Evolutionary conservation across 345 rosid species (phyloP), one percentile per base, ranked within the genome.

Genomic region (Melaleuca quinquenervia): DNA sequence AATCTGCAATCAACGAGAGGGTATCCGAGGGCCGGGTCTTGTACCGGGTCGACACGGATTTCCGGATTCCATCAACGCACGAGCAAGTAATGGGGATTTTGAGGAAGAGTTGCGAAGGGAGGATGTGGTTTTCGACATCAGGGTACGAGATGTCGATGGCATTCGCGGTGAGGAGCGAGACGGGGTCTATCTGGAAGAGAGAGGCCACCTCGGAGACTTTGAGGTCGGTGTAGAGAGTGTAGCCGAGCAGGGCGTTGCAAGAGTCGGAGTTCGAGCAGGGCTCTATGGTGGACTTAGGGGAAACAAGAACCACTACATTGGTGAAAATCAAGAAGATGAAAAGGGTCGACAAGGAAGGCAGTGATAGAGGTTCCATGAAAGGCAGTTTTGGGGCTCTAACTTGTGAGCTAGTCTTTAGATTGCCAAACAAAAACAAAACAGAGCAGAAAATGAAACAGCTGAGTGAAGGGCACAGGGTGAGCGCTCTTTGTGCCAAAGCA

Each of bases 81-180:
- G 98, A 90, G 87, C 99, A 97, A 48, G 89, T 70, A 85, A 96
- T 91, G 82, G 99, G 98, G 89, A 97, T 88, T 83, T 92, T 92
- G 88, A 97, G 88, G 92, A 96, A 96, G 90, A 96, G 98, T 82
- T 92, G 92, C 1, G 95, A 88, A 14, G 99, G 99, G 41, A 97
- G 98, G 88, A 97, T 93, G 86, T 91, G 97, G 93, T 96, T 96
- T 85, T 97, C 99, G 87, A 97, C 94, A 84, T 97, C 99, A 5
- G 98, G 94, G 95, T 92, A 97, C 48, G 98, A 94, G 90, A 96
- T 94, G 86, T 94, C 96, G 88, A 97, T 95, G 89, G 99, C 92
- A 87, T 97, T 97, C 15, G 95, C 91, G 15, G 95, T 93, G 84
- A 97, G 95, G 76, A 97, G 60, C 10, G 98, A 85, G 85, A 92